Conservation (phyloP, 768 basidiomycete genomes). For the Kwoniella botswanensis region DNA sequence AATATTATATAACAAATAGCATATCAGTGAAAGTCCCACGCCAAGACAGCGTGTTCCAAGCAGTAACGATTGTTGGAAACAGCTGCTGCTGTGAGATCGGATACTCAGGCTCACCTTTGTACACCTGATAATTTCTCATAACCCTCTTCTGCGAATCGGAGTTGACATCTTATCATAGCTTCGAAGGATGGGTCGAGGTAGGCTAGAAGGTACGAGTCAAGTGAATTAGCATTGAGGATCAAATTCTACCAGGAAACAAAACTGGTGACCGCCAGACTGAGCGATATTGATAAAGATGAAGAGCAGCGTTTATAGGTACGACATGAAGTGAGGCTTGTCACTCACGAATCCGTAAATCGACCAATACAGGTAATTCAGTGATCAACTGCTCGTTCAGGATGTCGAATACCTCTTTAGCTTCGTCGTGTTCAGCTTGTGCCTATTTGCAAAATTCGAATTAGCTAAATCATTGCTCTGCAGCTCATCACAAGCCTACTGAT, state of each 20-base stretch:
- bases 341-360: conserved; percentile 84
- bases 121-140: conserved; percentile 96
- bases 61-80: background rate
- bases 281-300: background rate
- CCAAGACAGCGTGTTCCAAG: conserved; percentile 1
- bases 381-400: conserved; percentile 91
- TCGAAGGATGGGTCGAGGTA: conserved; percentile 99
- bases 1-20: background rate
- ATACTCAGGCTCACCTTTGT: conserved; percentile 67
- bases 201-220: conserved; percentile 55
- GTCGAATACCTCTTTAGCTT: conserved; percentile 91
- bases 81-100: background rate
- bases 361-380: conserved; percentile 83
- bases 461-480: background rate
- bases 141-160: conserved; percentile 96
- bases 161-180: conserved; percentile 93
- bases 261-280: too few relatives aligned
- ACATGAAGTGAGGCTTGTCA: background rate
- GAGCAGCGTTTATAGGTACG: background rate
- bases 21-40: background rate
- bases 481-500: background rate
- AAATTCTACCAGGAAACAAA: background rate
- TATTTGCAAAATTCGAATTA: conserved; percentile 51
- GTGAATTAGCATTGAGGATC: background rate
- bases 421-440: conserved; percentile 96